Base-by-base conservation (phyloP, 225 moss, liverwort and hornwort genomes). In the Antitrichia curtipendula region DNA sequence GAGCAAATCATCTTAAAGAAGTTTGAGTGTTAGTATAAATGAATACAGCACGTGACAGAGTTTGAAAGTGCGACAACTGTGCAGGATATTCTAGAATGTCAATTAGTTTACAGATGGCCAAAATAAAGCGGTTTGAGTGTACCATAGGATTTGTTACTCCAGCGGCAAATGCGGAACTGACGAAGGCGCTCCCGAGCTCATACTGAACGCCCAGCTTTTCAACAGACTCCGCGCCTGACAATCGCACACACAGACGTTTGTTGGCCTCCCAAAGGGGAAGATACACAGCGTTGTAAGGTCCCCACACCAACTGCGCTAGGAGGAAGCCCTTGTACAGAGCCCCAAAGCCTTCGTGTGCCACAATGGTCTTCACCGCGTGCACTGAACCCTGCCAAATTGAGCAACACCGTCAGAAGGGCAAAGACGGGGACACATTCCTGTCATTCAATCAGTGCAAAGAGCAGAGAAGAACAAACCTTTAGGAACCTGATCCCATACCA, bases 111-210 rank as follows among this genome's bases (percentile, higher is more conserved):
- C 58, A 57, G 83, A 15, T 18, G 47, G 60, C 25, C 13, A 78
- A 58, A 56, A 18, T 11, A 4, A 40, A 16, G 78, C 47, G 47
- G 47, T 80, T 80, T 29, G n/a, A 16, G 59, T 6, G 49, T 88
- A 98, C 97, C 95, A 95, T 95, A 16, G 98, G 98, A 69, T 98
- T 98, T 32, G 98, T 97, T 12, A 96, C 82, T 74, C 95, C 98
- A 74, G 98, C 92, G 13, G 98, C 97, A 74, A 98, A 94, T 47
- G 98, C 92, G n/a, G 98, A 89, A 79, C 97, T 96, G 45, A 94
- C 92, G 86, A 98, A 98, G 22, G 98, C 86, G 83, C 98, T 98
- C 16, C 95, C 96, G 31, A 96, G 95, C 82, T 98, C 98, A 65
- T 96, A 98, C 70, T 95, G 96, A 13, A 98, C 84, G 25, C 77